Evolutionary conservation across 2,329 filamentous ascomycete species (phyloP).

Genomic region (Venturia nashicola): DNA sequence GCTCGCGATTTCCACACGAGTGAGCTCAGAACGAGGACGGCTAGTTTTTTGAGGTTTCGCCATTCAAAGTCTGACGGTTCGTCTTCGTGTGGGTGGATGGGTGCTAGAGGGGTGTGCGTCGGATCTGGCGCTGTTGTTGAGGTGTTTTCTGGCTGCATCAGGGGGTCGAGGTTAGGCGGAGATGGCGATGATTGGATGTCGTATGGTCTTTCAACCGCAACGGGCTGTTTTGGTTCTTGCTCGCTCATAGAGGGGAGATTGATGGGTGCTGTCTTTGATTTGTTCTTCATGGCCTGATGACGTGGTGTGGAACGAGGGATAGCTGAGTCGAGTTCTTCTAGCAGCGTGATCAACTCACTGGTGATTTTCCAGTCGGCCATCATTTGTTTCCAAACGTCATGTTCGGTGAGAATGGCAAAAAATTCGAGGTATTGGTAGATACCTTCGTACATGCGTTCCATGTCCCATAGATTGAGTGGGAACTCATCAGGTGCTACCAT

Average conservation of each 20-base stretch:
- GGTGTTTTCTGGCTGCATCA: neutral
- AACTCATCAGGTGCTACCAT: constrained; percentile 73
- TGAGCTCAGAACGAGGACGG: constrained; percentile 79
- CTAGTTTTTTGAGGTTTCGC: constrained; percentile 84
- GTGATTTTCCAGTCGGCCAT: constrained; percentile 86
- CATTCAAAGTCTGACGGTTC: constrained; percentile 56
- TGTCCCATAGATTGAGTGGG: constrained; percentile 90
- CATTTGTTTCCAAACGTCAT: constrained; percentile 68
- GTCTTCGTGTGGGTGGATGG: constrained; percentile 36
- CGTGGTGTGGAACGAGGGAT: constrained; percentile 41
- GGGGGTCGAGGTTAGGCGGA: constrained; percentile 15
- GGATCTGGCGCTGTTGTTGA: constrained; percentile 17
- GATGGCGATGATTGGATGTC: constrained; percentile 31
- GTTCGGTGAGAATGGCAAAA: constrained; percentile 77
- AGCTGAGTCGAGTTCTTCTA: constrained; percentile 76
- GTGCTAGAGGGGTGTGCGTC: constrained; percentile 27
- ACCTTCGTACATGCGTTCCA: constrained; percentile 92
- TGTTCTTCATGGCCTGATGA: neutral
- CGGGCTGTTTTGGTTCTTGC: constrained; percentile 11
- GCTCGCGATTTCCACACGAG: constrained; percentile 76
- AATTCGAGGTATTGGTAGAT: constrained; percentile 92
- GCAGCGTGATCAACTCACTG: constrained; percentile 75
- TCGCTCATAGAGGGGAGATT: constrained; percentile 15
- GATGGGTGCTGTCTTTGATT: constrained; percentile 9
- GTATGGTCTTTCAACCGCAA: constrained; percentile 53